Conservation (phyloP, 345 rosid species). For the Eucalyptus paniculata region DNA sequence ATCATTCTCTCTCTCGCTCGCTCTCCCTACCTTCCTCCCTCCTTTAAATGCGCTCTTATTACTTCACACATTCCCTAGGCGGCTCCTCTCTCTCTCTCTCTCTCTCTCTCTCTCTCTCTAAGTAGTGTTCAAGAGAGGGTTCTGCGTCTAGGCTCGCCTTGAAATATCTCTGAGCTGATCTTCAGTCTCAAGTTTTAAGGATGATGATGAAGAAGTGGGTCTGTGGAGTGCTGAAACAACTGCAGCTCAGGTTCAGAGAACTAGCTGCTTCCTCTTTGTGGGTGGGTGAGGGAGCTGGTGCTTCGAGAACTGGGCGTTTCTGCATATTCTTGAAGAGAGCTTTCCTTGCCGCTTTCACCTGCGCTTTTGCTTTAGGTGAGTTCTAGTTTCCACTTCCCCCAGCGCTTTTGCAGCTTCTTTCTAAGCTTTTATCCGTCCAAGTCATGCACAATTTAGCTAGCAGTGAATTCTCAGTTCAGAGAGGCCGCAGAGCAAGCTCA, state of each 20-base stretch:
- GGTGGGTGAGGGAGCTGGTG: not conserved
- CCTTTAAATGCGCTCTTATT: not conserved
- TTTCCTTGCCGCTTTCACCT: constrained; percentile 30
- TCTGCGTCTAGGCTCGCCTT: not conserved
- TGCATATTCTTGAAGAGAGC: constrained; percentile 3
- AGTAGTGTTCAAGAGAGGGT: not conserved
- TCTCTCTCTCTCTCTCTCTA: not conserved
- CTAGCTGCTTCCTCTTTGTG: constrained; percentile 3
- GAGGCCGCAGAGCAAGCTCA: not conserved
- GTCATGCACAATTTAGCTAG: not conserved
- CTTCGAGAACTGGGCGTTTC: not conserved
- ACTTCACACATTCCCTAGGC: not conserved
- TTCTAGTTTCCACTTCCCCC: not conserved
- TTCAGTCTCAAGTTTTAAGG: not conserved
- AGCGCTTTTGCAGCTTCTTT: not conserved
- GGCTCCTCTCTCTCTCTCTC: not conserved
- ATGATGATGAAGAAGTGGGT: not conserved
- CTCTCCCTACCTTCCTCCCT: not conserved
- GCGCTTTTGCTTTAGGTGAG: constrained; percentile 48
- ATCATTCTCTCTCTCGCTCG: not conserved
- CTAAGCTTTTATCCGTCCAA: not conserved
- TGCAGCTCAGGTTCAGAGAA: not conserved
- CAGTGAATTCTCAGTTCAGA: not conserved
- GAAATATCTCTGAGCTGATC: not conserved
- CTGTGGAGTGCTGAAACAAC: not conserved